Base-by-base conservation (phyloP, 2,329 filamentous ascomycete species). In the Phialemoniopsis sp. region DNA sequence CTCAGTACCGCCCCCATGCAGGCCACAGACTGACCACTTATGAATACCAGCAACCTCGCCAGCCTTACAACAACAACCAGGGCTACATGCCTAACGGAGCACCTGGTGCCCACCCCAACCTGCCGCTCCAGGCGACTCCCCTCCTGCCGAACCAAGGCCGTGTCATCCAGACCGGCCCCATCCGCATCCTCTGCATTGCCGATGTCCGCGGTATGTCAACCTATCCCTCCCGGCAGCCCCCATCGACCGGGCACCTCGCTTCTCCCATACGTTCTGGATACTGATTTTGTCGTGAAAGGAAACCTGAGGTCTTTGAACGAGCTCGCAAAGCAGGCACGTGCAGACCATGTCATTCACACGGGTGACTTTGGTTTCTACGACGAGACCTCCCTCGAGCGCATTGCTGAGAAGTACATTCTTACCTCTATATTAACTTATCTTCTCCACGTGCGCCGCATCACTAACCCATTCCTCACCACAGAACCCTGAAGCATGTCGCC, bases 301-400 rank as follows among this genome's bases (percentile, higher is more conserved):
- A 96, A 97, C 64, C 73, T 98, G 52, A 82, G 85, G 68, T 96
- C 93, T 50, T 74, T 98, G 56, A 98, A 98, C 69, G 90, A 97
- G 46, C 84, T 98, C 46, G 93, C 93, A 49, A 94, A 88, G 66
- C 87, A 93, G 60, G 91, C 93, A 46, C 87, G 87, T 60, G 93
- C 93, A 55, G 89, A 96, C 68, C 89, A 96, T 70, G 95, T 98
- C 65, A 89, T 98, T 57, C 93, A 98, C 67, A 98, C 93, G 15
- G 93, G 93, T 64, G 93, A 98, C 64, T 98, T 98, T 62, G 93
- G 93, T 47, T 98, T 98, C 70, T 98, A 98, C 70, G 93, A 98
- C 64, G 87, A 95, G 55, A 88, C 85, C 39, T 98, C 93, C 29
- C 73, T 98, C 51, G 91, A 97, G 57, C 85, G 93, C 57, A 97